Evolutionary conservation across 345 rosid genomes (phyloP), one percentile per base, ranked within the genome.

Genomic region (Eucalyptus microcorys): DNA sequence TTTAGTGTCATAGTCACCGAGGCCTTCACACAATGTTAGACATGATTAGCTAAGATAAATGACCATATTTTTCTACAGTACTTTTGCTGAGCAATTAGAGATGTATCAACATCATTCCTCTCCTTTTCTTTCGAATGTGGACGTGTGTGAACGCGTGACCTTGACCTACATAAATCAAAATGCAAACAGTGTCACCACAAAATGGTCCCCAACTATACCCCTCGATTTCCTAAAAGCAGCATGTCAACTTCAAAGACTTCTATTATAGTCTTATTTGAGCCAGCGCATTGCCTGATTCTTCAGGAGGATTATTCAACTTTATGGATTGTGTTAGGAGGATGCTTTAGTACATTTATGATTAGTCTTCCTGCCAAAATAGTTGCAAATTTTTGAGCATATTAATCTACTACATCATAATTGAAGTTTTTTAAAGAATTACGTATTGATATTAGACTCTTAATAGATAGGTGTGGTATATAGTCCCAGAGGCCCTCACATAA

Each of bases 351-450:
- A n/a, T 64, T 64, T n/a, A 64, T 6, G 6, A 64, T 64, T n/a
- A n/a, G 71, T 32, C 76, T 64, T n/a, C 76, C 40, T 64, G 0
- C 21, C 76, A 64, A 64, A 15, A 64, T 64, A 64, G 21, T n/a
- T 10, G 1, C 76, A 49, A 49, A 49, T 1, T 49, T 49, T 15
- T 49, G 19, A 49, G 19, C 7, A 7, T 2, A 49, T 49, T 17
- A 49, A 15, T 49, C 52, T 5, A 6, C 19, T 49, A 49, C 1
- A 49, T 49, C 19, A 49, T 49, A 15, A 49, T 0, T 49, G 52
- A 49, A 3, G 24, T 21, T 19, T 21, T 21, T 53, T 3, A 0
- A 53, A 53, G 26, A 49, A 49, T 0, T 15, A 2, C 2, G 2
- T 8, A 19, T 53, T 24, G 30, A 55, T 24, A 2, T 24, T 55